phyloP scores from a whole-genome alignment of 768 basidiomycete genomes.

The Mycena vitilis region DNA sequence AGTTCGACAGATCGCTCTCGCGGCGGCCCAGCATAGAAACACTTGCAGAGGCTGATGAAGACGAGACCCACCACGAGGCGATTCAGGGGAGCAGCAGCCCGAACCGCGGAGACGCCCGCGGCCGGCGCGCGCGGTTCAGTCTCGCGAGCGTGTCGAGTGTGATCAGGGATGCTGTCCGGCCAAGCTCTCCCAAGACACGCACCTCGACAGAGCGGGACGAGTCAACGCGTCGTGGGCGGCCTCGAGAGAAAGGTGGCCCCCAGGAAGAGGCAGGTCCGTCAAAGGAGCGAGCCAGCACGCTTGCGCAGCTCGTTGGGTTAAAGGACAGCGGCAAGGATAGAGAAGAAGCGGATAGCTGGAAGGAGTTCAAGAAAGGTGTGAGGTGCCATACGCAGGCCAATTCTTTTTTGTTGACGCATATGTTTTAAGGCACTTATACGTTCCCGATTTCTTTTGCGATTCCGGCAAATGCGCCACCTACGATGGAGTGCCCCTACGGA shows the following conservation, averaged over 20 bases:
- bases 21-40: constrained; percentile 56
- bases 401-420: neutral
- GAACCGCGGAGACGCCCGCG: constrained; percentile 39
- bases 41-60: constrained; percentile 50
- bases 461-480: constrained; percentile 83
- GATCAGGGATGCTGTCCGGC: constrained; percentile 62
- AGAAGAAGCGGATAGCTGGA: constrained; percentile 71
- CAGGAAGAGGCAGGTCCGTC: constrained; percentile 33
- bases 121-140: constrained; percentile 61
- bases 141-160: constrained; percentile 63
- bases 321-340: constrained; percentile 52
- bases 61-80: constrained; percentile 24
- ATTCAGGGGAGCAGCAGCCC: constrained; percentile 30
- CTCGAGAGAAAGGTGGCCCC: constrained; percentile 43
- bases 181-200: constrained; percentile 54
- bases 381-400: constrained; percentile 18
- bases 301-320: constrained; percentile 54
- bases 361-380: constrained; percentile 88
- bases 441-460: constrained; percentile 95
- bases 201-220: constrained; percentile 38
- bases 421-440: constrained; percentile 80
- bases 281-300: constrained; percentile 46
- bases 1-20: constrained; percentile 49
- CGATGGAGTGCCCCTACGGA: constrained; percentile 79
- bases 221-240: constrained; percentile 48